These are phyloP conservation scores for Cadophora luteo-olivacea DNA, from an alignment of 2,329 filamentous ascomycete species.

Conservation along the genomic window DNA sequence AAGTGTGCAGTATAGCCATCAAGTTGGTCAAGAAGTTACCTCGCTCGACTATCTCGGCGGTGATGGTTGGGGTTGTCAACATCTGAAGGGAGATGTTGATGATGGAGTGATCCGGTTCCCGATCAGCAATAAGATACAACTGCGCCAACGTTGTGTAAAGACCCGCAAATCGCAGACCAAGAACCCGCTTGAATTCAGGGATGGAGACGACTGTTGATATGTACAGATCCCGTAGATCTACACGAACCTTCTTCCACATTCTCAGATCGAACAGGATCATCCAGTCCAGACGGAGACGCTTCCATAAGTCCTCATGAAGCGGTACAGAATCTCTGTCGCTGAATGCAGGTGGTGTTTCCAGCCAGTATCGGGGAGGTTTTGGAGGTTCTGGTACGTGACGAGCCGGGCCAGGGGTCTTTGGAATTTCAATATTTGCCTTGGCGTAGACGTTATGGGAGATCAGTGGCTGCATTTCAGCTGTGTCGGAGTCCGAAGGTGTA, in stretches of 20 bases:
- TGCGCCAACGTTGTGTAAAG: slow-evolving; percentile 94
- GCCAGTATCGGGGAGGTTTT: slow-evolving; percentile 83
- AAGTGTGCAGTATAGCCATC: slow-evolving; percentile 96
- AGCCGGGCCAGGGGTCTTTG: slow-evolving; percentile 75
- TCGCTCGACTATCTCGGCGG: slow-evolving; percentile 90
- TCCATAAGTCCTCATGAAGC: slow-evolving; percentile 84
- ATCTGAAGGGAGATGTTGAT: slow-evolving; percentile 97
- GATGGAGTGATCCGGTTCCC: slow-evolving; percentile 97
- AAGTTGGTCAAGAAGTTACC: slow-evolving; percentile 96
- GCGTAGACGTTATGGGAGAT: slow-evolving; percentile 66
- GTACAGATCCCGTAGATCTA: slow-evolving; percentile 89
- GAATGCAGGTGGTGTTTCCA: slow-evolving; percentile 78
- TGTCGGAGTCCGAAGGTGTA: slow-evolving; percentile 77
- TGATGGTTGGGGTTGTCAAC: slow-evolving; percentile 95
- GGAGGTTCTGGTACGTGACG: slow-evolving; percentile 55
- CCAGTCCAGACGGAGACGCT: slow-evolving; percentile 90
- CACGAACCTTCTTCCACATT: slow-evolving; percentile 95
- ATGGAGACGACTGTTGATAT: slow-evolving; percentile 96
- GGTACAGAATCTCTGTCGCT: slow-evolving; percentile 66
- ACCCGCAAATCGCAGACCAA: slow-evolving; percentile 92
- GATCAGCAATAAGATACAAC: slow-evolving; percentile 92
- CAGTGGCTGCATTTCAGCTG: slow-evolving; percentile 63
- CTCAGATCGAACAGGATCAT: slow-evolving; percentile 92
- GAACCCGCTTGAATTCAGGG: slow-evolving; percentile 92
- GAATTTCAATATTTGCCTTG: slow-evolving; percentile 74